Evolutionary conservation across 2,329 filamentous ascomycete genomes (phyloP), one percentile per base, ranked within the genome.

Genomic region (Diaporthe capsici): DNA sequence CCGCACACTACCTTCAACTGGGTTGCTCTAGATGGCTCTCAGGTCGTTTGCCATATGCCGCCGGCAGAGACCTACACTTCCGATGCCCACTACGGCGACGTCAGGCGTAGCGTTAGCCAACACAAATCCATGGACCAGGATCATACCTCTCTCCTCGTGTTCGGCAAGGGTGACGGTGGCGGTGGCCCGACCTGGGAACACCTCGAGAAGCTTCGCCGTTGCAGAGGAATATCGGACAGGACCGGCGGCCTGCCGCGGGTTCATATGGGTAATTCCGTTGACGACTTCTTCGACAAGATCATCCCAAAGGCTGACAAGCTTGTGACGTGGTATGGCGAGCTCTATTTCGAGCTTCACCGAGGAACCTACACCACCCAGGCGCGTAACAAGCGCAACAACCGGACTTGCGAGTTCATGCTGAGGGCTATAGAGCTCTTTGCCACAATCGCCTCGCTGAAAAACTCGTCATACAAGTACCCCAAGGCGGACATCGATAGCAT

Each of bases 1-100:
- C 97, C 97, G 0, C 97, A 98, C 82, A 98, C 97, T 8, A 98
- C 97, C 0, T 99, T 99, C 89, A 98, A 98, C 84, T 99, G 97
- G 97, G 96, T 99, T 44, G 92, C 95, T 17, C 91, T 98, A 20
- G 97, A 99, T 83, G 96, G 97, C 75, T 98, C 94, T 81, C 97
- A 98, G 82, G 97, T 99, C 79, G 92, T 99, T 77, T 98, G 96
- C 84, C 97, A 99, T 82, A 99, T 99, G 97, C 92, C 96, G 4
- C 97, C 97, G 1, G 91, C 95, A 2, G 96, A 99, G 85, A 98
- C 97, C 0, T 98, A 99, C 84, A 98, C 96, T 7, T 94, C 97
- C 3, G 93, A 96, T 80, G 97, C 97, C 37, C 92, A 98, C 84
- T 98, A 98, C 85, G 96, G 96, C 31, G 97, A 99, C 82, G 92